Base-by-base conservation (phyloP, 352 stramenopile species). In the Phytopythium montanum region DNA sequence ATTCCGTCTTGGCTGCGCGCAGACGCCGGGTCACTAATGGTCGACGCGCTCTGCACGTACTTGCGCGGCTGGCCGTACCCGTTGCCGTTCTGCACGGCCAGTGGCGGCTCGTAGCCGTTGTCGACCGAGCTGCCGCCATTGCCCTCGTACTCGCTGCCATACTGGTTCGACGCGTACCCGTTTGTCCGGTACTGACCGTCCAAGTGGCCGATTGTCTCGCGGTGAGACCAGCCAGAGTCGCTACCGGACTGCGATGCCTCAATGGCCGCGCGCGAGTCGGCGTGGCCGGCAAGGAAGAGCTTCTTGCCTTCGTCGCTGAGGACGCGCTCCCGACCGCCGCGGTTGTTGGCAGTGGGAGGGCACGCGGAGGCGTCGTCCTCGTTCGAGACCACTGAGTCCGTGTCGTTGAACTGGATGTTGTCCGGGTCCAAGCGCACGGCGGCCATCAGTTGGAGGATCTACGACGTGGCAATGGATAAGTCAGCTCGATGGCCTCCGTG, bases 291-390 rank as follows among this genome's bases (percentile, higher is more conserved):
- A 14, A 91, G 64, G 57, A 92, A 92, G 4, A 95, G 59, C n/a
- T 81, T 77, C 63, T 94, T 94, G 61, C 86, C 86, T 79, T 95
- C 87, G 31, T 91, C 79, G 51, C 87, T 95, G 21, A 95, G 75
- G 14, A 89, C 85, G 3, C 83, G 82, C 45, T 93, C 75, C 31
- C 84, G 75, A 5, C 66, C 69, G 44, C 76, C 76, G n/a, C 77
- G 75, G 59, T 91, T 79, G 52, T 85, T 91, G 13, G 76, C 79
- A 14, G 79, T 94, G 23, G 72, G 73, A 46, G 81, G 79, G 31
- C 79, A 90, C n/a, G 60, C 65, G 28, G 81, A 78, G 41, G 73
- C 56, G 16, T 77, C 70, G 28, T 87, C 79, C 53, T 90, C 81
- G 28, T 64, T 73, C 10, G 67, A 72, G 12, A 64, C 54, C 23